A percentile compares a stretch with the other conserved stretches of the same genome.
phyloP scores from a whole-genome alignment of 441 rosid genomes.

The Croton setiger region DNA sequence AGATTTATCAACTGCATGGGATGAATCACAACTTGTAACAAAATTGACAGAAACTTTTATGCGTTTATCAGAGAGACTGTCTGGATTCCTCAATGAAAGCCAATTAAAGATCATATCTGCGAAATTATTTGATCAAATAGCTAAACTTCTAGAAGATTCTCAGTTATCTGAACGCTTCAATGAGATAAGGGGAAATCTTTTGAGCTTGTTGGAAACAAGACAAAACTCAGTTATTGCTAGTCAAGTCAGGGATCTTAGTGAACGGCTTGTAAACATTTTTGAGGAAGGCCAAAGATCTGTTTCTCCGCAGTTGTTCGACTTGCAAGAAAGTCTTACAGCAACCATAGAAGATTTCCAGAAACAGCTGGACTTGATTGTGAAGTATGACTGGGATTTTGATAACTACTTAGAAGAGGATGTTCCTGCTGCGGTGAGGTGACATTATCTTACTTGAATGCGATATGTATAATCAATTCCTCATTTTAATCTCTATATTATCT shows the following conservation, averaged over 20 bases:
- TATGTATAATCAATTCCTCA: neutral
- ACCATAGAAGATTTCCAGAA: slow-evolving; percentile 89
- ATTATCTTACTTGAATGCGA: slow-evolving; percentile 31
- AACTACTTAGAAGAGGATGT: slow-evolving; percentile 91
- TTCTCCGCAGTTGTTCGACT: slow-evolving; percentile 76
- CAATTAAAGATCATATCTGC: slow-evolving; percentile 75
- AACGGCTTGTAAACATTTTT: slow-evolving; percentile 65
- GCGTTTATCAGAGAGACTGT: slow-evolving; percentile 74
- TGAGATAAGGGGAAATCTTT: slow-evolving; percentile 71
- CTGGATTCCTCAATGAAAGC: slow-evolving; percentile 84
- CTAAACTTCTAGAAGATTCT: slow-evolving; percentile 74
- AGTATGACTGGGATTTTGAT: slow-evolving; percentile 98
- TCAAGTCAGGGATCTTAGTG: slow-evolving; percentile 70
- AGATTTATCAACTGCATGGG: slow-evolving; percentile 49
- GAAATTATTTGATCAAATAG: slow-evolving; percentile 77
- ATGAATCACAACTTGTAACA: slow-evolving; percentile 62
- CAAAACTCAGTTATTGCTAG: slow-evolving; percentile 60
- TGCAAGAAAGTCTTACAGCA: slow-evolving; percentile 81
- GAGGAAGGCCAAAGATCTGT: slow-evolving; percentile 84
- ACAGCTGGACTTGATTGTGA: slow-evolving; percentile 82
- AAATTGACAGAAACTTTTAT: slow-evolving; percentile 71
- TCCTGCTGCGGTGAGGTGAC: slow-evolving; percentile 97
- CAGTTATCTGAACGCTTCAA: slow-evolving; percentile 62
- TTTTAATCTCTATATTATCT: neutral
- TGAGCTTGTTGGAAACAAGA: slow-evolving; percentile 69